These are phyloP conservation scores for Solanum chacoense DNA, from an alignment of 305 asterid species.

Conservation along the genomic window DNA sequence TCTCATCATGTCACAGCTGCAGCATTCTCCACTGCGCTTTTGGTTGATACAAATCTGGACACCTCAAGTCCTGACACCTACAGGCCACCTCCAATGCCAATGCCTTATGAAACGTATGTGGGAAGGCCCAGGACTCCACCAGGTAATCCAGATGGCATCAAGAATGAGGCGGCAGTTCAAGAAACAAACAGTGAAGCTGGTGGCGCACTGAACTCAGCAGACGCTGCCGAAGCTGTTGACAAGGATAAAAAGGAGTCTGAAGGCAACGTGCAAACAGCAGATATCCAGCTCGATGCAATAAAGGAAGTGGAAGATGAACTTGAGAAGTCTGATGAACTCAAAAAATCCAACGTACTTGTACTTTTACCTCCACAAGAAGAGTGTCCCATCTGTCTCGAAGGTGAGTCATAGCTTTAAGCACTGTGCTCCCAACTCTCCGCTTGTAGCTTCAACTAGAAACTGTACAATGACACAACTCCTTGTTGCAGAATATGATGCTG, in stretches of 20 bases:
- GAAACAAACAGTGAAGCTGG: slow-evolving; percentile 21
- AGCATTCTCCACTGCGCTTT: slow-evolving; percentile 46
- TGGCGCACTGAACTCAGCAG: slow-evolving; percentile 28
- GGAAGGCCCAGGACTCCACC: slow-evolving; percentile 37
- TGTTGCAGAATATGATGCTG: slow-evolving; percentile 66
- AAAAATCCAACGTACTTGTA: slow-evolving; percentile 34
- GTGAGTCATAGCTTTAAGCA: slow-evolving; percentile 18
- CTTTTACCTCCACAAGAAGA: slow-evolving; percentile 42
- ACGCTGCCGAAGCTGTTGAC: slow-evolving; percentile 29
- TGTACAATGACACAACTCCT: slow-evolving; percentile 1
- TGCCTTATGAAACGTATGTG: slow-evolving; percentile 51
- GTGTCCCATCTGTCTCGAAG: slow-evolving; percentile 95
- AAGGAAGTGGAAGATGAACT: slow-evolving; percentile 39
- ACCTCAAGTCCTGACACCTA: slow-evolving; percentile 77
- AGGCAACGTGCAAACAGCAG: slow-evolving; percentile 17
- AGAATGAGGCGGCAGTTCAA: slow-evolving; percentile 28
- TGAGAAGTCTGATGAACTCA: slow-evolving; percentile 44
- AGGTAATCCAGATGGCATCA: slow-evolving; percentile 28
- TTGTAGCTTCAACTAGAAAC: neutral
- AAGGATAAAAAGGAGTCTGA: slow-evolving; percentile 38
- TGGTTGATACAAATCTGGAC: slow-evolving; percentile 87
- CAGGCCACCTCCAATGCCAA: slow-evolving; percentile 76
- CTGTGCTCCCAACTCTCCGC: neutral
- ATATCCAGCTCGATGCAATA: slow-evolving; percentile 23
- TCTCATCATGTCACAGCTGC: slow-evolving; percentile 37